Conservation (phyloP, 1,284 basidiomycete genomes). For the Meira nashicola region DNA sequence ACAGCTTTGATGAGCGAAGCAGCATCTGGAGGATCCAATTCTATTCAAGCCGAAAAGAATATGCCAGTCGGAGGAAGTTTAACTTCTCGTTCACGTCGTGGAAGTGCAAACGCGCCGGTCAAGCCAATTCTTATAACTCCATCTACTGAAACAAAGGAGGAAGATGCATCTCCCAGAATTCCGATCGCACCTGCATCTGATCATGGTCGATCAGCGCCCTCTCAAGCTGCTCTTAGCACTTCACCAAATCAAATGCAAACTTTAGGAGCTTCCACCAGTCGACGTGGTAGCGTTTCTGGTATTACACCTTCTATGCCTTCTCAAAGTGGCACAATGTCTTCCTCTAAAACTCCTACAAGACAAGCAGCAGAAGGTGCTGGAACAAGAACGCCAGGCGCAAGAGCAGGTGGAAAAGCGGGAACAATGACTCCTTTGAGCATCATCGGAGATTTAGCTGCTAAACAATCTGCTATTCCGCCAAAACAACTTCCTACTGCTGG, state of each 20-base stretch:
- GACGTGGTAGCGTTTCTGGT: not conserved
- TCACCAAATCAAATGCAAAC: not conserved
- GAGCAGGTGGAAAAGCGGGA: slow-evolving; percentile 33
- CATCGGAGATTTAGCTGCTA: slow-evolving; percentile 51
- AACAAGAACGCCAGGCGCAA: slow-evolving; percentile 32
- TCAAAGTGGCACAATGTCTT: not conserved
- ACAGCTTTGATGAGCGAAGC: slow-evolving; percentile 6
- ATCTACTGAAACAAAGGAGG: too few relatives aligned
- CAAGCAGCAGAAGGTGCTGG: slow-evolving; percentile 20
- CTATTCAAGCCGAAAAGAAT: too few relatives aligned
- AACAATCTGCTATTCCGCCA: slow-evolving; percentile 27
- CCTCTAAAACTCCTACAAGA: not conserved
- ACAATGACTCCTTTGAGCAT: slow-evolving; percentile 45
- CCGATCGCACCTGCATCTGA: slow-evolving; percentile 35
- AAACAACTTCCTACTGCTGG: slow-evolving; percentile 17
- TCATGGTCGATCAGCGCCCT: slow-evolving; percentile 25
- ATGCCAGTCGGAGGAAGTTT: too few relatives aligned
- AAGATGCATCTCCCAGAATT: slow-evolving; percentile 12
- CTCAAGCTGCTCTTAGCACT: not conserved
- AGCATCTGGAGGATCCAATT: not conserved
- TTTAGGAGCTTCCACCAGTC: not conserved
- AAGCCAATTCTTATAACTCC: too few relatives aligned
- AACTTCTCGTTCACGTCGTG: too few relatives aligned
- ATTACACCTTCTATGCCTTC: not conserved
- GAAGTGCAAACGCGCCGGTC: too few relatives aligned